Conservation (phyloP, 129 eudicot species). For the Oenanthe sinensis region DNA sequence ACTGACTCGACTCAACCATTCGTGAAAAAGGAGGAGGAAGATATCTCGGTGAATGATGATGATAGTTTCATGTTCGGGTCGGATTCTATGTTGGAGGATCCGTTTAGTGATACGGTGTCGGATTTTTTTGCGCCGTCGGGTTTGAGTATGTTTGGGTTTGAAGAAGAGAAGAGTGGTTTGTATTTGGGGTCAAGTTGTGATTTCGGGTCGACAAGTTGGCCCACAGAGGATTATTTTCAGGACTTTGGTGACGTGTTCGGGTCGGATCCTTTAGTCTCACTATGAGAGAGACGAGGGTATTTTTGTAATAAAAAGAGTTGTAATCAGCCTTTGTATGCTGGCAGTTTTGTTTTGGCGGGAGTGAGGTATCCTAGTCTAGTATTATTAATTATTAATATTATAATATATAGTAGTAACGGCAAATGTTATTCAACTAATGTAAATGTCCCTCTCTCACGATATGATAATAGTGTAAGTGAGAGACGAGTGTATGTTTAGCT, state of each 20-base stretch:
- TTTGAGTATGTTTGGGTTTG: slow-evolving; percentile 20
- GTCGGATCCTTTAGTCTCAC: slow-evolving; percentile 73
- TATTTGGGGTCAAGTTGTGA: slow-evolving; percentile 27
- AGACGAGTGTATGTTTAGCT: slow-evolving; percentile 5
- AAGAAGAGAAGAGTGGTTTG: slow-evolving; percentile 14
- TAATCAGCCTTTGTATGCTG: slow-evolving; percentile 13
- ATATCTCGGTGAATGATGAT: slow-evolving; percentile 30
- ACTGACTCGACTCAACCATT: not conserved
- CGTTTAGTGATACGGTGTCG: slow-evolving; percentile 34
- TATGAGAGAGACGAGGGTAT: slow-evolving; percentile 22
- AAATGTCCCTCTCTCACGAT: not conserved
- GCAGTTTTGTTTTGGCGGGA: slow-evolving; percentile 34
- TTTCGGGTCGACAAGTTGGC: slow-evolving; percentile 34
- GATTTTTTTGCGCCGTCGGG: slow-evolving; percentile 43
- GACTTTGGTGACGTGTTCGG: slow-evolving; percentile 82
- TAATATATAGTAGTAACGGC: slow-evolving; percentile 10
- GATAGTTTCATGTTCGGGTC: not conserved
- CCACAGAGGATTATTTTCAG: slow-evolving; percentile 47
- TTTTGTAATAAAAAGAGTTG: slow-evolving; percentile 15
- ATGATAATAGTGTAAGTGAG: not conserved
- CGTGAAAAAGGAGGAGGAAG: slow-evolving; percentile 15
- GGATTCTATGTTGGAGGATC: not conserved
- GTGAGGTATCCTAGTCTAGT: slow-evolving; percentile 13
- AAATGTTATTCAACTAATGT: not conserved
- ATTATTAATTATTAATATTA: slow-evolving; percentile 8